Conservation (phyloP, 2,329 filamentous ascomycete species). For the Curvularia verruculosa region DNA sequence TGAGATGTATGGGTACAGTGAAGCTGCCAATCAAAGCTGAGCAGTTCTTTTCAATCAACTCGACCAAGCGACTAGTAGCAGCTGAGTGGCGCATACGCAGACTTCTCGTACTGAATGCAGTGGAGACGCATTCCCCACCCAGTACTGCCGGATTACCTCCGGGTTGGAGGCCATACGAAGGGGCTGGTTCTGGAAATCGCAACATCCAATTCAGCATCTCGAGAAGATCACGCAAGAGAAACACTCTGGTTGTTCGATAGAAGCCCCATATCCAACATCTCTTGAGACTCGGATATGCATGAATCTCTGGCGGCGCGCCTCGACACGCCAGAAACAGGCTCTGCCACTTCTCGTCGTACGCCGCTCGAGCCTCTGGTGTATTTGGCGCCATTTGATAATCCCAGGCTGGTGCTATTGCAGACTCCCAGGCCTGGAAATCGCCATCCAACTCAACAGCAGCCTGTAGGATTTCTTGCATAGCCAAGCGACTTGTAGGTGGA, state of each 20-base stretch:
- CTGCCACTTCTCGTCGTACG: conserved; percentile 32
- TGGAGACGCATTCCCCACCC: conserved; percentile 6
- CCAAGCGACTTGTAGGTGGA: conserved; percentile 25
- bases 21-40: conserved; percentile 34
- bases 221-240: conserved; percentile 36
- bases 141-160: background rate
- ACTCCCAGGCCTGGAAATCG: conserved; percentile 38
- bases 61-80: conserved; percentile 28
- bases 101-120: conserved; percentile 20
- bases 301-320: conserved; percentile 38
- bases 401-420: conserved; percentile 25
- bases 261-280: conserved; percentile 38
- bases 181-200: conserved; percentile 24
- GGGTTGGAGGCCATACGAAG: background rate
- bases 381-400: conserved; percentile 30
- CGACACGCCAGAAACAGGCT: conserved; percentile 28
- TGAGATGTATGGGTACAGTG: conserved; percentile 32
- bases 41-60: conserved; percentile 32
- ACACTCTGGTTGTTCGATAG: conserved; percentile 38
- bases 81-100: conserved; percentile 27
- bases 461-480: conserved; percentile 30
- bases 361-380: conserved; percentile 26
- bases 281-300: conserved; percentile 31
- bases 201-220: conserved; percentile 44
- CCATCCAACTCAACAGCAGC: conserved; percentile 33